Base-by-base conservation (phyloP, 179 eudicot species). In the Sideroxylon spinosum region DNA sequence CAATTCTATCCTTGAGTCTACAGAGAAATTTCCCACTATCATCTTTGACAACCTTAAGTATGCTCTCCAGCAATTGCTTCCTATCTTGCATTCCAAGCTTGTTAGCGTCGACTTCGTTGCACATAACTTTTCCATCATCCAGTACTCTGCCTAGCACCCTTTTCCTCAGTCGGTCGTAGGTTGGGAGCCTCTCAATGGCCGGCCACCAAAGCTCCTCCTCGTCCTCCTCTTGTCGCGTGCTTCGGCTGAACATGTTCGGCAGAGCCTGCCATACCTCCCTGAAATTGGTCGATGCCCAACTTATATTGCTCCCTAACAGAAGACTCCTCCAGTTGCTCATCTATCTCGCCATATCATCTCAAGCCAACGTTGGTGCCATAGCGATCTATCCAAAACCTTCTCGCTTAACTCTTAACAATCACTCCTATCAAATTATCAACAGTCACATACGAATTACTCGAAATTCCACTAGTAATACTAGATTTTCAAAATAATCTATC, bases 341-440 rank as follows among this genome's bases (percentile, higher is more conserved):
- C 49, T 82, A 79, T 57, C 85, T 48, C 9, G 71, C 66, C 75
- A 83, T 53, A n/a, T 83, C 86, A 19, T 83, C 83, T 53, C 76
- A 32, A 0, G 78, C 59, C 68, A 83, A 59, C n/a, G n/a, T n/a
- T n/a, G n/a, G n/a, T n/a, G n/a, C n/a, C n/a, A n/a, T n/a, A n/a
- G n/a, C n/a, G n/a, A n/a, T n/a, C n/a, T n/a, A n/a, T n/a, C n/a
- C n/a, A n/a, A n/a, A n/a, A n/a, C n/a, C n/a, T n/a, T n/a, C n/a
- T n/a, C n/a, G n/a, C n/a, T n/a, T n/a, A n/a, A n/a, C n/a, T n/a
- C n/a, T n/a, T n/a, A n/a, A n/a, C n/a, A n/a, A n/a, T n/a, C n/a
- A n/a, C n/a, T n/a, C n/a, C n/a, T n/a, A n/a, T n/a, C n/a, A n/a
- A n/a, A n/a, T n/a, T n/a, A n/a, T n/a, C n/a, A n/a, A n/a, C n/a